Percentiles rank a stretch among this genome's conserved stretches.
Evolutionary conservation across 2,329 filamentous ascomycete species (phyloP).

Genomic region (Fusarium temperatum): DNA sequence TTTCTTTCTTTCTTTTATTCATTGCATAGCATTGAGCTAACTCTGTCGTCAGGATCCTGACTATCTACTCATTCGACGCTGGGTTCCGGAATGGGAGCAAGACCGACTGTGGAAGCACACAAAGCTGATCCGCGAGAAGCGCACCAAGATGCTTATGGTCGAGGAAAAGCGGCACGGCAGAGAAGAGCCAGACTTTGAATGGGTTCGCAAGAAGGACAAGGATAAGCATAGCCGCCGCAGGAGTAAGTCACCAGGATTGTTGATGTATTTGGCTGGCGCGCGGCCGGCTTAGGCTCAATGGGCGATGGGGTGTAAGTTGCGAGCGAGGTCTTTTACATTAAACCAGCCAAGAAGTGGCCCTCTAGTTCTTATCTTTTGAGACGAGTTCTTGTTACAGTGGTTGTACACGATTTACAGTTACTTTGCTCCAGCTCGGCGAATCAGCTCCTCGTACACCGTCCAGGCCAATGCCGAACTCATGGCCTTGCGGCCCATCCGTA

Average conservation of each 20-base stretch:
- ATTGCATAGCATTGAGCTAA: slow-evolving; percentile 43
- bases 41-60: slow-evolving; percentile 64
- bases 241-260: slow-evolving; percentile 64
- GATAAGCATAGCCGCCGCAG: slow-evolving; percentile 60
- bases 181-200: slow-evolving; percentile 61
- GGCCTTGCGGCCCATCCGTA: slow-evolving; percentile 91
- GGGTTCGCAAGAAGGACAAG: slow-evolving; percentile 66
- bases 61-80: slow-evolving; percentile 77
- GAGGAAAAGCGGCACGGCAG: slow-evolving; percentile 56
- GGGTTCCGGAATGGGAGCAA: slow-evolving; percentile 76
- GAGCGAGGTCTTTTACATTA: slow-evolving; percentile 6
- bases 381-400: slow-evolving; percentile 36
- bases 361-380: slow-evolving; percentile 24
- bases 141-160: slow-evolving; percentile 57
- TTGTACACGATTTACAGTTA: slow-evolving; percentile 31
- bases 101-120: slow-evolving; percentile 79
- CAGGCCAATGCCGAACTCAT: slow-evolving; percentile 94
- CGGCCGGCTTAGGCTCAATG: slow-evolving; percentile 49
- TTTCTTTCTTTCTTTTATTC: background rate
- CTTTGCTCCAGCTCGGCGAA: slow-evolving; percentile 63
- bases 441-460: slow-evolving; percentile 95
- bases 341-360: slow-evolving; percentile 3
- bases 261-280: slow-evolving; percentile 67
- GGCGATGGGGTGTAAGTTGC: background rate
- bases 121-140: slow-evolving; percentile 67